A percentile compares a stretch with the other conserved stretches of the same genome.
These are phyloP conservation scores for Pholiota conissans DNA, from an alignment of 768 basidiomycete genomes.

Conservation along the genomic window DNA sequence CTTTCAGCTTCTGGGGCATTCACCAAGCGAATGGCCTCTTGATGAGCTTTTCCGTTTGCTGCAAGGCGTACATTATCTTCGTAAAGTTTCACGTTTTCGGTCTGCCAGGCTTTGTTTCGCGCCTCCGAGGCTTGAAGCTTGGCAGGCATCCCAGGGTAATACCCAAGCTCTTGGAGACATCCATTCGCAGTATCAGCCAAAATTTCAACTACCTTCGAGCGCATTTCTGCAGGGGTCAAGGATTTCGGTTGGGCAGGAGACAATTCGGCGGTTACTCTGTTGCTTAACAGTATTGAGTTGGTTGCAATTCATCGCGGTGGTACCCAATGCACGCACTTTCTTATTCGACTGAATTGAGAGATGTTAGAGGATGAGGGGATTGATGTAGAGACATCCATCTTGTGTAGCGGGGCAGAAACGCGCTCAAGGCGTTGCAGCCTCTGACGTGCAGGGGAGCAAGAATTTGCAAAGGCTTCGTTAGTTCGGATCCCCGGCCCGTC, in stretches of 20 bases:
- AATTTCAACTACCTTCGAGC: slow-evolving; percentile 41
- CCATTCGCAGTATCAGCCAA: slow-evolving; percentile 44
- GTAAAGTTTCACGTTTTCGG: slow-evolving; percentile 38
- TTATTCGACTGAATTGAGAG: slow-evolving; percentile 8
- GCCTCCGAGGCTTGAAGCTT: slow-evolving; percentile 35
- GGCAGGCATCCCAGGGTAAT: slow-evolving; percentile 40
- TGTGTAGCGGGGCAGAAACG: slow-evolving; percentile 2
- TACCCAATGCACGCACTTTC: slow-evolving; percentile 11
- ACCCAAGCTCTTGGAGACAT: slow-evolving; percentile 47
- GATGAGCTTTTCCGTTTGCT: slow-evolving; percentile 19
- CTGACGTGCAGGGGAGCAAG: background rate
- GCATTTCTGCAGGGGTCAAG: slow-evolving; percentile 19
- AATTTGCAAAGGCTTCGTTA: too few relatives aligned
- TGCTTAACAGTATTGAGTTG: too few relatives aligned
- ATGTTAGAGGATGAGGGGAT: background rate
- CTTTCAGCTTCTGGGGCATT: slow-evolving; percentile 18
- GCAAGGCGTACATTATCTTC: slow-evolving; percentile 38
- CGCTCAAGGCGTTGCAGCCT: slow-evolving; percentile 4
- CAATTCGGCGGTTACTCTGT: background rate
- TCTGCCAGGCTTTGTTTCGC: slow-evolving; percentile 29
- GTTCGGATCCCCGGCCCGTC: background rate
- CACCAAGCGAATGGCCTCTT: slow-evolving; percentile 17
- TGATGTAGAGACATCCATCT: slow-evolving; percentile 4
- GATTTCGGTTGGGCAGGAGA: background rate
- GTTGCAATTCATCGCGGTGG: too few relatives aligned